These are phyloP conservation scores for Trichosporon sp. DNA, from an alignment of 1,284 basidiomycete species.

Conservation along the genomic window DNA sequence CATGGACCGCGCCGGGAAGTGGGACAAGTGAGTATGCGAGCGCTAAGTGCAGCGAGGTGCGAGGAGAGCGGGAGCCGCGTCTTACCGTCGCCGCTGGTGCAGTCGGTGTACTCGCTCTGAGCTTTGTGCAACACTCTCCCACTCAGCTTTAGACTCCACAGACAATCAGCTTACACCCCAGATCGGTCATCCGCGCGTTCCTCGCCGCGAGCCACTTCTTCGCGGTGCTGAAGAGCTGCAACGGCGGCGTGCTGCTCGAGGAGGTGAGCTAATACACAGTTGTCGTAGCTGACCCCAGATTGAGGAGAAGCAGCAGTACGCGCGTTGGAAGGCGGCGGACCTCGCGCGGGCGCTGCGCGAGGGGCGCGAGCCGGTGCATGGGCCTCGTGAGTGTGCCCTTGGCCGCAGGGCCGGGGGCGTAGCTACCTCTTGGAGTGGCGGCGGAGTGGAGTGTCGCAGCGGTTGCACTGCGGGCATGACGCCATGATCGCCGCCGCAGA, in stretches of 20 bases:
- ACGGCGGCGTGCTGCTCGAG: constrained; percentile 45
- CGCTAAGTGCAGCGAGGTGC: not conserved
- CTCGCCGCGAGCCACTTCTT: constrained; percentile 50
- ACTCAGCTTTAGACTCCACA: no score
- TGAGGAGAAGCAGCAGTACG: constrained; percentile 50
- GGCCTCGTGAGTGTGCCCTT: constrained; percentile 39
- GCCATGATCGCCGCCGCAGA: no score
- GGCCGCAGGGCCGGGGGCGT: not conserved
- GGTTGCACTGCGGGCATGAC: no score
- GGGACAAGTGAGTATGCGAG: constrained; percentile 59
- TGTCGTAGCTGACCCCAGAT: constrained; percentile 33
- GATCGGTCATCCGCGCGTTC: constrained; percentile 46
- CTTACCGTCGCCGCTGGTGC: no score
- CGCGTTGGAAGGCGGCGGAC: constrained; percentile 50
- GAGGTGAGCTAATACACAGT: constrained; percentile 31
- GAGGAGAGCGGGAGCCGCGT: no score
- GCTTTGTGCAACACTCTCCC: no score
- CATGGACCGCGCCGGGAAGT: constrained; percentile 65
- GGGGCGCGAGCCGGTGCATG: constrained; percentile 41
- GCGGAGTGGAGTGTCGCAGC: no score
- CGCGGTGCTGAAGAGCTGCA: constrained; percentile 47
- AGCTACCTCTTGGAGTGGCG: not conserved
- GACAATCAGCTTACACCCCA: constrained; percentile 16
- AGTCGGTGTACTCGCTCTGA: no score
- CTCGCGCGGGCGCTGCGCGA: constrained; percentile 48